A percentile compares a stretch with the other conserved stretches of the same genome.
Conservation (phyloP, 441 rosid species). For the Erodium chrysanthum region DNA sequence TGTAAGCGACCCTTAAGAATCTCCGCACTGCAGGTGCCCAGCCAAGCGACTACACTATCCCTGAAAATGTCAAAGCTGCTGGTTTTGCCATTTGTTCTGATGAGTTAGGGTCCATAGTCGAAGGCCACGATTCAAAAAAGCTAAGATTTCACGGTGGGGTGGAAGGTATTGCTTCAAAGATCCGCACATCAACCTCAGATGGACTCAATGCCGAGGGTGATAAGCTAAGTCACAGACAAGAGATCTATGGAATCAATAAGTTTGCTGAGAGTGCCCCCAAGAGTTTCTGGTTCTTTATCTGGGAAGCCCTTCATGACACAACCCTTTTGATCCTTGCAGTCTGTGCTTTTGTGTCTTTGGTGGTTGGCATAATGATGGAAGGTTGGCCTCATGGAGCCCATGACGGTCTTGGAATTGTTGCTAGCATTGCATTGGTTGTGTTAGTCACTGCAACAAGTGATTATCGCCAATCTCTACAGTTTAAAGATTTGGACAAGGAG, state of each 20-base stretch:
- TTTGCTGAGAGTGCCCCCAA: background rate
- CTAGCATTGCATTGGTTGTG: constrained; percentile 2
- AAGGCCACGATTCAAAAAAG: constrained; percentile 5
- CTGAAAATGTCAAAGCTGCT: background rate
- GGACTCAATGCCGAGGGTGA: background rate
- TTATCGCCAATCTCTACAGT: constrained; percentile 4
- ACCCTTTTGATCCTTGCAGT: constrained; percentile 1
- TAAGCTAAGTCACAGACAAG: background rate
- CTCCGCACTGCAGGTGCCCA: background rate
- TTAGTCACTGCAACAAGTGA: constrained; percentile 1
- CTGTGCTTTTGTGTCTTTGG: constrained; percentile 3
- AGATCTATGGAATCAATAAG: background rate
- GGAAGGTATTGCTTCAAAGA: background rate
- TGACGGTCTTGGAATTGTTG: constrained; percentile 1
- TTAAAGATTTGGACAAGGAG: constrained; percentile 3
- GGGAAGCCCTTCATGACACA: constrained; percentile 3
- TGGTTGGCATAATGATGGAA: constrained; percentile 5
- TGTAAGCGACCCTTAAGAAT: background rate
- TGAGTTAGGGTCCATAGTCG: constrained; percentile 2
- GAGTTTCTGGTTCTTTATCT: background rate
- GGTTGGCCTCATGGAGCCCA: constrained; percentile 4
- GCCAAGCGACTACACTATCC: background rate
- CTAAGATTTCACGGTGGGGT: background rate
- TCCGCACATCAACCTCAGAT: background rate
- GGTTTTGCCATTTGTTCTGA: background rate